Base-by-base conservation (phyloP, 345 rosid genomes). In the Acer yangbiense region DNA sequence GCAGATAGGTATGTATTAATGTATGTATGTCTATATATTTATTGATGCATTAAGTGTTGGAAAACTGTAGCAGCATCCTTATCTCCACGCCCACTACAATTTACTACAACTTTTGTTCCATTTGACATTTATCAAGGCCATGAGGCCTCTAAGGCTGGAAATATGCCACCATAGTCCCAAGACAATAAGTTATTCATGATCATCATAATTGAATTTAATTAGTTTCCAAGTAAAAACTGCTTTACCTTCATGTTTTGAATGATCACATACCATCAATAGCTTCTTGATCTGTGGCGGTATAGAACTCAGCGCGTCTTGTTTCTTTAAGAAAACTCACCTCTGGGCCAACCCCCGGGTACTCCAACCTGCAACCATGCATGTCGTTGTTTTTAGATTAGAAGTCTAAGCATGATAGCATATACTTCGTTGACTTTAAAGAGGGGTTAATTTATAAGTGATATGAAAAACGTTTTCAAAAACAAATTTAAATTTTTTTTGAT, bases 311-410 rank as follows among this genome's bases (percentile, higher is more conserved):
- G 11, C 93, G 90, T 41, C 89, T 87, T 0, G 86, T 83, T 58
- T 95, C 96, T 76, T 87, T 93, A 12, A 93, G 85, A 77, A 79
- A 90, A 82, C 98, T 92, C 63, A 90, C 72, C 72, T 93, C 94
- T 0, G 99, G 99, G 9, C 96, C 87, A 67, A 93, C 98, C 20
- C 96, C 97, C 0, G 97, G 97, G 72, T 90, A 93, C 70, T 92
- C 93, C 10, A 93, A 72, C 85, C 98, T 95, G 82, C 50, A 60
- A 6, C 10, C 23, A 60, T 11, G 27, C 23, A 60, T 11, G 27
- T 9, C 46, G 3, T 9, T 41, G 16, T 63, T 72, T 74, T 54
- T 7, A 4, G 55, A 71, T 55, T 18, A 55, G 14, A 35, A 35
- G 39, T 35, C 6, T 35, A 35, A 4, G 5, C 39, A 35, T 4